Evolutionary conservation across 306 rosid genomes (phyloP), one percentile per base, ranked within the genome.

Genomic region (Cicer arietinum): DNA sequence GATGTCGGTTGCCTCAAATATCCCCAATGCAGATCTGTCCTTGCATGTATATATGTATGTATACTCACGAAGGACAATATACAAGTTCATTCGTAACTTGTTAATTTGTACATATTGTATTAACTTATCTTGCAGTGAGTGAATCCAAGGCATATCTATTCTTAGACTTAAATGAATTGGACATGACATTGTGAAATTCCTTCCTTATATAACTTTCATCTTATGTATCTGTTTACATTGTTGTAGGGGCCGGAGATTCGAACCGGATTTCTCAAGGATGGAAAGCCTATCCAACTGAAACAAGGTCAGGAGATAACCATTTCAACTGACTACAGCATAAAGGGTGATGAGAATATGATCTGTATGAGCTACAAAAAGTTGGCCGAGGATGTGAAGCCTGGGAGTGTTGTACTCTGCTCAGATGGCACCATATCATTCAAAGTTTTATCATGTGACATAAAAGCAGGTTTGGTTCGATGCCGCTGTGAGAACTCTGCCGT

Each of bases 311-410:
- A 93, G 53, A 86, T 93, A 84, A 91, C 85, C 57, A 80, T 93
- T 76, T 93, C 98, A 41, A 91, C 96, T 9, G 98, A 91, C 79
- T 93, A 93, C 65, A 76, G 56, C 86, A 53, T 93, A 53, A 86
- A 93, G 92, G 98, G 98, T 22, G 96, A 93, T 84, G 96, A 78
- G 77, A 88, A 83, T 2, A 89, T 7, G 81, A 93, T 93, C 76
- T 89, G 90, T 80, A 89, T 93, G 98, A 93, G 98, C 88, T 93
- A 93, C 86, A 90, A 86, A 42, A 93, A 91, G 89, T 68, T 93
- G 96, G 85, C 97, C 22, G 79, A 75, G 82, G 97, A 93, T 88
- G 93, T 91, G 69, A 88, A 85, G 63, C 97, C 96, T 2, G 98
- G 98, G 51, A 93, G 73, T 10, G 89, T 89, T 75, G 89, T 93